phyloP scores from a whole-genome alignment of 176 grass and related monocot species.

The Dactylis glomerata region DNA sequence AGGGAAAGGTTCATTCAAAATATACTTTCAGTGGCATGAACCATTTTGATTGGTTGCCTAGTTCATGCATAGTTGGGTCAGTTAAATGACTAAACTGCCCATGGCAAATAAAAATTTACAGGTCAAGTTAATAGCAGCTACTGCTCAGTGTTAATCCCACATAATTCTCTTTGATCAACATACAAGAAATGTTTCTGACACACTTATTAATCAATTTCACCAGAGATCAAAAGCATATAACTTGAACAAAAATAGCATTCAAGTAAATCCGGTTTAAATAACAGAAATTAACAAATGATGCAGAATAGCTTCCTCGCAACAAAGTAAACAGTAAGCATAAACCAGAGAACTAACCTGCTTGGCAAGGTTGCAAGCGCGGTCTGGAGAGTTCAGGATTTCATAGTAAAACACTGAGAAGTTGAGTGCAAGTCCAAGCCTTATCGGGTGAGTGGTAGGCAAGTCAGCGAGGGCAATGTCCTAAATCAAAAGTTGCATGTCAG shows the following conservation, averaged over 20 bases:
- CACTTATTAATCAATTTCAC: not conserved
- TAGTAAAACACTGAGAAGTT: slow-evolving; percentile 69
- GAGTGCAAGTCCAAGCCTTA: slow-evolving; percentile 61
- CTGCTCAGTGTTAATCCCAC: not conserved
- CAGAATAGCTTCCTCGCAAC: not conserved
- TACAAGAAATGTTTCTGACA: not conserved
- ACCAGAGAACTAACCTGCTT: slow-evolving; percentile 41
- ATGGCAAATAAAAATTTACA: not conserved
- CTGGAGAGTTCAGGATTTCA: slow-evolving; percentile 57
- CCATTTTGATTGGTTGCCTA: not conserved
- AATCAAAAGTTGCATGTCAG: not conserved
- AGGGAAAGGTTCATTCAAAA: no score
- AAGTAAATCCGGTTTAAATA: not conserved
- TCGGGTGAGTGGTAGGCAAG: slow-evolving; percentile 51
- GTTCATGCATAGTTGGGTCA: not conserved
- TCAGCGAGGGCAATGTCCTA: slow-evolving; percentile 53
- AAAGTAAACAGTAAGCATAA: not conserved
- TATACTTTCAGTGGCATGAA: not conserved
- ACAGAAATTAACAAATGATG: not conserved
- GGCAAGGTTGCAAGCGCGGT: slow-evolving; percentile 57
- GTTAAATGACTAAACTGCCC: not conserved
- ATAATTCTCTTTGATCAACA: not conserved
- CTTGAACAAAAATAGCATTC: not conserved
- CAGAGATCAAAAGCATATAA: not conserved
- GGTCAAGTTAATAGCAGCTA: not conserved